phyloP scores from a whole-genome alignment of 2,329 filamentous ascomycete species.

The Exophiala calicioides region DNA sequence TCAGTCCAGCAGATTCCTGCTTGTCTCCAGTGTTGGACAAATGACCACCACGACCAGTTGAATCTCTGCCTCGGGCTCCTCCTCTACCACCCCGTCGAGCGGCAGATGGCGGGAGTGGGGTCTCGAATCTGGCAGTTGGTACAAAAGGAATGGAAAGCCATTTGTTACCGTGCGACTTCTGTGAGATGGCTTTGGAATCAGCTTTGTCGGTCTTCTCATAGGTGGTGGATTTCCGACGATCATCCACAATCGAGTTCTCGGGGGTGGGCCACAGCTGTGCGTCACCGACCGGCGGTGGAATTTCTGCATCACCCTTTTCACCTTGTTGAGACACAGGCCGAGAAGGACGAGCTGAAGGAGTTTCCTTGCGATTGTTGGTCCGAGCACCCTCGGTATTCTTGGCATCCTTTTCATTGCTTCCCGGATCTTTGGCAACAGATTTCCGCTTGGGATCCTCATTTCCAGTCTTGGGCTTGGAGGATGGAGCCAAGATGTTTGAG shows the following conservation, averaged over 20 bases:
- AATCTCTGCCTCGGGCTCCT: conserved; percentile 57
- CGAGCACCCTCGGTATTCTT: conserved; percentile 12
- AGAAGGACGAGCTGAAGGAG: conserved; percentile 28
- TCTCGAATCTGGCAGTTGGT: conserved; percentile 83
- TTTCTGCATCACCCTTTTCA: conserved; percentile 29
- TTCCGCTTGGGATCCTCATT: conserved; percentile 34
- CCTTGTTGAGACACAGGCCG: conserved; percentile 36
- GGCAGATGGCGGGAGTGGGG: conserved; percentile 59
- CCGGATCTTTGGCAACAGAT: conserved; percentile 15
- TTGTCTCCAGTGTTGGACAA: conserved; percentile 39
- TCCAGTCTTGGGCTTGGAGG: conserved; percentile 37
- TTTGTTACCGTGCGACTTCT: conserved; percentile 67
- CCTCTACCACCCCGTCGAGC: conserved; percentile 57
- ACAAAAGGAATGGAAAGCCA: conserved; percentile 84
- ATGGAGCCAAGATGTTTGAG: conserved; percentile 19
- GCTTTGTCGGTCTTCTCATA: conserved; percentile 62
- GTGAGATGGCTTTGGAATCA: conserved; percentile 56
- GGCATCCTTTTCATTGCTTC: conserved; percentile 15
- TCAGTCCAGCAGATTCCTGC: conserved; percentile 26
- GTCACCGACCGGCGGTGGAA: conserved; percentile 71
- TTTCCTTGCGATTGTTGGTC: conserved; percentile 18
- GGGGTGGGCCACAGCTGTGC: conserved; percentile 86
- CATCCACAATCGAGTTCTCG: conserved; percentile 73
- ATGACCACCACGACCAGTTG: conserved; percentile 48
- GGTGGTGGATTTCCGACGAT: conserved; percentile 64